Conservation (phyloP, 805 yeast genomes). For the Nakazawaea molendinolei region DNA sequence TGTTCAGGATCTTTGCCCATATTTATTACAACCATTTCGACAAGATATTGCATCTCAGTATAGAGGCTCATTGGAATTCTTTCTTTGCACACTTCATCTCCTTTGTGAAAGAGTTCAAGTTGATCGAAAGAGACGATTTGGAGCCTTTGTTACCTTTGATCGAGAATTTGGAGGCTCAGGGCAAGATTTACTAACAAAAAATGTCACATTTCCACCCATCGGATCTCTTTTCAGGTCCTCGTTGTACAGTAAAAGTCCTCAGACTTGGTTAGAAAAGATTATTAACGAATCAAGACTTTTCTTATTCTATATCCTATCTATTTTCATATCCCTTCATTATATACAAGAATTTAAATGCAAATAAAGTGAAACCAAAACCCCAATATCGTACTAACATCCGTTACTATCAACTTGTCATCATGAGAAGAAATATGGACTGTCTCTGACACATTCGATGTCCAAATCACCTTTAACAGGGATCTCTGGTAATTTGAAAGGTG, state of each 20-base stretch:
- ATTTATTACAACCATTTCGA: slow-evolving; percentile 94
- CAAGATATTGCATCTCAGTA: slow-evolving; percentile 78
- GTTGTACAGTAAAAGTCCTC: too few species aligned
- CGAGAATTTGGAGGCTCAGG: slow-evolving; percentile 76
- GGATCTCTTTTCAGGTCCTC: too few species aligned
- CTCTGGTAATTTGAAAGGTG: slow-evolving; percentile 64
- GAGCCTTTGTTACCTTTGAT: slow-evolving; percentile 75
- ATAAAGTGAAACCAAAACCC: too few species aligned
- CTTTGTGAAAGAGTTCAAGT: slow-evolving; percentile 75
- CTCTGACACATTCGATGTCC: slow-evolving; percentile 65
- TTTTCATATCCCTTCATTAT: too few species aligned
- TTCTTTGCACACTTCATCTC: slow-evolving; percentile 92
- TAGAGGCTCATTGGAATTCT: slow-evolving; percentile 98
- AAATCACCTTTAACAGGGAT: slow-evolving; percentile 80
- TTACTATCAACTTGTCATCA: slow-evolving; percentile 13
- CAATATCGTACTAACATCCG: too few species aligned
- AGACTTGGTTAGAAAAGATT: too few species aligned
- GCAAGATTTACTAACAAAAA: slow-evolving; percentile 51
- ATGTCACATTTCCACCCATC: too few species aligned
- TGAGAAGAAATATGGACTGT: slow-evolving; percentile 75
- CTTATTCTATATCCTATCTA: too few species aligned
- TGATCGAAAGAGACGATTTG: slow-evolving; percentile 74
- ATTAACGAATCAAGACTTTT: too few species aligned
- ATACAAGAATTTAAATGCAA: too few species aligned
- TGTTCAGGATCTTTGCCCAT: slow-evolving; percentile 94